Conservation (phyloP, 129 eudicot genomes). For the Cynara cardunculus region DNA sequence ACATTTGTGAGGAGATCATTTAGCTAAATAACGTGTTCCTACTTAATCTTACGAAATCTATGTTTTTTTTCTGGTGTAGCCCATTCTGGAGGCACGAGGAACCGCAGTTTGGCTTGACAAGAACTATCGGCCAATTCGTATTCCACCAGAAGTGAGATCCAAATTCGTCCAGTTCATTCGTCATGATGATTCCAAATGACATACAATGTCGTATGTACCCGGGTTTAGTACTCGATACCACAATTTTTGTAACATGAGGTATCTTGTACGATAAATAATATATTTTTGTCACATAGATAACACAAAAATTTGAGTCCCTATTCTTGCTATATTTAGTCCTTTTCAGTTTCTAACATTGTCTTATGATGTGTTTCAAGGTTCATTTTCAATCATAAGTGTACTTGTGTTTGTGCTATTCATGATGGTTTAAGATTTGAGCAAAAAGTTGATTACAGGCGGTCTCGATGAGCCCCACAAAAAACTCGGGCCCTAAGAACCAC, state of each 20-base stretch:
- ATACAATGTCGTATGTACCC: not conserved
- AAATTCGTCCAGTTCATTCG: slow-evolving; percentile 58
- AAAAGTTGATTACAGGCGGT: too few relatives aligned
- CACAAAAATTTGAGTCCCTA: not conserved
- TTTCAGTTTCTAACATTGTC: not conserved
- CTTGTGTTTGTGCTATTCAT: not conserved
- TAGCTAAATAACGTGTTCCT: not conserved
- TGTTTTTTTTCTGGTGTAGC: slow-evolving; percentile 38
- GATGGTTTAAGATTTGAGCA: too few relatives aligned
- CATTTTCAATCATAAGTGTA: not conserved
- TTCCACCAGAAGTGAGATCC: slow-evolving; percentile 68
- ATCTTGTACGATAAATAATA: not conserved
- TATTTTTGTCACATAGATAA: not conserved
- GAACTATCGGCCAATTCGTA: slow-evolving; percentile 77
- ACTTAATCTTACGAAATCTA: not conserved
- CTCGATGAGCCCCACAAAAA: too few relatives aligned
- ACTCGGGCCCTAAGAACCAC: too few relatives aligned
- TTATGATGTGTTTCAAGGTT: not conserved
- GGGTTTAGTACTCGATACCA: not conserved
- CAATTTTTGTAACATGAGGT: slow-evolving; percentile 1
- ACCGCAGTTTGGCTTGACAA: slow-evolving; percentile 94
- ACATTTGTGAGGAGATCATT: not conserved
- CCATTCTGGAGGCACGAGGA: slow-evolving; percentile 75
- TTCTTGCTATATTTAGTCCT: not conserved
- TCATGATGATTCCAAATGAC: slow-evolving; percentile 42